Conservation (phyloP, 1,139 yeast genomes). For the Spencermartinsiella ligniputridi region DNA sequence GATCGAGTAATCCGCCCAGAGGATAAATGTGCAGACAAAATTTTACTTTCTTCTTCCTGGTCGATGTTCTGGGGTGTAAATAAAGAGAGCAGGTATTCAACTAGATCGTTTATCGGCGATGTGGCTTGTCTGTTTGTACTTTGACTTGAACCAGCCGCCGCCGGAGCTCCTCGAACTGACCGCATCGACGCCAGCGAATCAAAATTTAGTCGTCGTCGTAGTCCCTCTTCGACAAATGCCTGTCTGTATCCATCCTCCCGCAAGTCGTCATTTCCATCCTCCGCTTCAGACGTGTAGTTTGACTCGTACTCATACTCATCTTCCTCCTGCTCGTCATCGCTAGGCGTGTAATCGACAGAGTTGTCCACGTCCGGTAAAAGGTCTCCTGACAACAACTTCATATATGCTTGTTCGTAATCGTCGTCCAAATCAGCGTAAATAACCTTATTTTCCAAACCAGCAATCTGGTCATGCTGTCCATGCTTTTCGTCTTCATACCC, state of each 20-base stretch:
- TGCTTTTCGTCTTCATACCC: slow-evolving; percentile 1
- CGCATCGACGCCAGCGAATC: not conserved
- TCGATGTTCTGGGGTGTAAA: slow-evolving; percentile 23
- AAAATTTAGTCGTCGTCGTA: not conserved
- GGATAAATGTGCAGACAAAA: slow-evolving; percentile 21
- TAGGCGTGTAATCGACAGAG: slow-evolving; percentile 21
- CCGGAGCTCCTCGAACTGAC: not conserved
- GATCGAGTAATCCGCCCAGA: slow-evolving; percentile 22
- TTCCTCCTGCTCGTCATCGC: slow-evolving; percentile 15
- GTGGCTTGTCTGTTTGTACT: not conserved
- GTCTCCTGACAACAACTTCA: slow-evolving; percentile 20
- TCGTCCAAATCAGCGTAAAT: slow-evolving; percentile 18
- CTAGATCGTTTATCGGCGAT: not conserved
- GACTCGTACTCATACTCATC: slow-evolving; percentile 17
- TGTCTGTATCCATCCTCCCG: not conserved
- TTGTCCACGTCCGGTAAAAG: slow-evolving; percentile 25
- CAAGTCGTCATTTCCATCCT: slow-evolving; percentile 11
- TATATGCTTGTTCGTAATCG: slow-evolving; percentile 17
- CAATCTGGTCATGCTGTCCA: slow-evolving; percentile 10
- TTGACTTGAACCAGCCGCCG: not conserved
- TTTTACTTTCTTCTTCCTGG: slow-evolving; percentile 21
- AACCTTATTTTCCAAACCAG: slow-evolving; percentile 14
- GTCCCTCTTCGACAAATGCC: not conserved
- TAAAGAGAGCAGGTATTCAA: slow-evolving; percentile 11
- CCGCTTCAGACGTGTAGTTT: slow-evolving; percentile 22